Evolutionary conservation across 345 rosid species (phyloP).

Genomic region (Rhizophora mangle): DNA sequence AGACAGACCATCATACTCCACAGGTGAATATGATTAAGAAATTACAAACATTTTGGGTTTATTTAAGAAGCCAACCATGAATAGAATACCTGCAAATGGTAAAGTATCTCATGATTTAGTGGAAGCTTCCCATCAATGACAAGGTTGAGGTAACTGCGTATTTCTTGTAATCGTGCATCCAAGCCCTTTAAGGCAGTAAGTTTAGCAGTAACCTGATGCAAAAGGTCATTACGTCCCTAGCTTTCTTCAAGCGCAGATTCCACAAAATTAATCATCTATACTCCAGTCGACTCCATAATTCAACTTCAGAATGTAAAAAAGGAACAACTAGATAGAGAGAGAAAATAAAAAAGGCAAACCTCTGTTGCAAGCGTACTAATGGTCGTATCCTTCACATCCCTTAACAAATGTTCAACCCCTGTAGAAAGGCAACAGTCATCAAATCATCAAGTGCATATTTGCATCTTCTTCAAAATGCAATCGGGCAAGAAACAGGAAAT

Average conservation of each 20-base stretch:
- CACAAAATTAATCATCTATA: too few species aligned
- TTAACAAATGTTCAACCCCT: constrained; percentile 80
- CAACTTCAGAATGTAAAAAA: too few species aligned
- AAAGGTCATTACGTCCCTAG: background rate
- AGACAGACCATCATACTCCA: too few species aligned
- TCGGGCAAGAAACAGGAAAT: background rate
- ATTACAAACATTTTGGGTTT: background rate
- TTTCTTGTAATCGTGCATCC: constrained; percentile 79
- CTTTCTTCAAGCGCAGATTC: background rate
- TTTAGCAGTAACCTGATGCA: constrained; percentile 63
- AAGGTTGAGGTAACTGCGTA: constrained; percentile 67
- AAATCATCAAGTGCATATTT: background rate
- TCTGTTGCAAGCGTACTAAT: constrained; percentile 88
- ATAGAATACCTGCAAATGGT: constrained; percentile 69
- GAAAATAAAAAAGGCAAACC: constrained; percentile 29
- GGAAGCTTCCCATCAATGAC: constrained; percentile 74
- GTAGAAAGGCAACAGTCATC: background rate
- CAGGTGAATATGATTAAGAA: background rate
- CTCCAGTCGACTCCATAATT: too few species aligned
- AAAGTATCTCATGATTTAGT: constrained; percentile 74
- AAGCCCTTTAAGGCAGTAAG: constrained; percentile 77
- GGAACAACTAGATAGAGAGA: too few species aligned
- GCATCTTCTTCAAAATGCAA: too few species aligned
- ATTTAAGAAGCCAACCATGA: background rate
- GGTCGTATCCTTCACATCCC: constrained; percentile 89